Conservation (phyloP, 1,284 basidiomycete genomes). For the Gomphus sp. region DNA sequence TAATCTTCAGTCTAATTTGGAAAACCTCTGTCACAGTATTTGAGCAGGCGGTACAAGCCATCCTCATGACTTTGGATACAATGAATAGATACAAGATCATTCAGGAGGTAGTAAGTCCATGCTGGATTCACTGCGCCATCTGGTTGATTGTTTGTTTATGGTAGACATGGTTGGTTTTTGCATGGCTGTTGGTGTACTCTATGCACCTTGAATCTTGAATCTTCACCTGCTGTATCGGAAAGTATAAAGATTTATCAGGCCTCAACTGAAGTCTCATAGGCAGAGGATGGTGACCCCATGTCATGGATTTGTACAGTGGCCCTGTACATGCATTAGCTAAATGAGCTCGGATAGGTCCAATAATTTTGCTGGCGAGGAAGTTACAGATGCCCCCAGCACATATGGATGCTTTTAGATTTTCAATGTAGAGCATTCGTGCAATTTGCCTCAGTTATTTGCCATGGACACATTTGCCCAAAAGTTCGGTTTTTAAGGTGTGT, state of each 20-base stretch:
- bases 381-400: constrained; percentile 4
- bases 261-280: background rate
- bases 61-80: no score
- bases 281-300: constrained; percentile 1
- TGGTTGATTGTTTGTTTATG: no score
- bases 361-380: background rate
- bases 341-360: background rate
- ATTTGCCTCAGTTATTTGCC: constrained; percentile 1
- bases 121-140: no score
- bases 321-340: background rate
- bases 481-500: constrained; percentile 5
- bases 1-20: no score
- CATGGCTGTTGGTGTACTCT: no score
- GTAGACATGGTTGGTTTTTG: no score
- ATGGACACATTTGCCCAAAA: background rate
- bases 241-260: background rate
- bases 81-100: no score
- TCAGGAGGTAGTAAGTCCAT: no score
- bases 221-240: background rate
- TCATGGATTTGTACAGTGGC: background rate
- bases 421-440: constrained; percentile 1
- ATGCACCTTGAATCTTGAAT: background rate
- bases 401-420: background rate
- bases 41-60: no score
- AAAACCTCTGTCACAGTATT: no score